Conservation (phyloP, 495 filamentous ascomycete species). For the Aspergillus conjunctus region DNA sequence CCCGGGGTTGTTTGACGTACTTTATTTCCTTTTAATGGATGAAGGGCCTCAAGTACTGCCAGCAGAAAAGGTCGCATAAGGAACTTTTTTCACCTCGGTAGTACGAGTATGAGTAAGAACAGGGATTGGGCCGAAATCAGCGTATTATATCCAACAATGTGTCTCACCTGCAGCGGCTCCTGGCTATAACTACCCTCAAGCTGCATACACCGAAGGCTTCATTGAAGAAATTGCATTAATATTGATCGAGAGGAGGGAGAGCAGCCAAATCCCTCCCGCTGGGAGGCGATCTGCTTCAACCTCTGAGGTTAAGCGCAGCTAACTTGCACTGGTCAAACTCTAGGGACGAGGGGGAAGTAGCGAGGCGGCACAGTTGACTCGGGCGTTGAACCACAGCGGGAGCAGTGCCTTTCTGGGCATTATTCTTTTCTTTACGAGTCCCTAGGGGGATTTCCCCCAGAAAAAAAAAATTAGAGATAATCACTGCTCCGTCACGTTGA, state of each 20-base stretch:
- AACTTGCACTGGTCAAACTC: constrained; percentile 8
- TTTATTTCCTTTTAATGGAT: not conserved
- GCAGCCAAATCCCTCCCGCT: not conserved
- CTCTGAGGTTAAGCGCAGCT: not conserved
- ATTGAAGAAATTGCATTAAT: too few relatives aligned
- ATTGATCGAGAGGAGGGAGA: not conserved
- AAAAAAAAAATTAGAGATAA: too few relatives aligned
- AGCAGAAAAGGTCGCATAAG: too few relatives aligned
- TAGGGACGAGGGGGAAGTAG: not conserved
- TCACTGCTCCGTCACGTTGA: constrained; percentile 14
- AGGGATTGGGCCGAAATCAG: too few relatives aligned
- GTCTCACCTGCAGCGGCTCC: too few relatives aligned
- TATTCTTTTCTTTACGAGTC: constrained; percentile 1
- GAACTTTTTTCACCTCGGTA: not conserved
- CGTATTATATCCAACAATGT: too few relatives aligned
- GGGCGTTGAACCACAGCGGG: constrained; percentile 15
- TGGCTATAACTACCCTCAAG: too few relatives aligned
- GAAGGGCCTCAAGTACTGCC: not conserved
- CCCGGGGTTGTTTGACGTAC: not conserved
- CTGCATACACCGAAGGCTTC: too few relatives aligned
- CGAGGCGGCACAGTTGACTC: constrained; percentile 6
- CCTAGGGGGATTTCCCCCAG: not conserved
- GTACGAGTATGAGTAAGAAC: too few relatives aligned
- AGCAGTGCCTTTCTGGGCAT: constrained; percentile 13
- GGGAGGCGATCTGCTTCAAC: not conserved